A percentile compares a stretch with the other conserved stretches of the same genome.
phyloP scores from a whole-genome alignment of 1,284 basidiomycete genomes.

The Puccinia brachypodii region DNA sequence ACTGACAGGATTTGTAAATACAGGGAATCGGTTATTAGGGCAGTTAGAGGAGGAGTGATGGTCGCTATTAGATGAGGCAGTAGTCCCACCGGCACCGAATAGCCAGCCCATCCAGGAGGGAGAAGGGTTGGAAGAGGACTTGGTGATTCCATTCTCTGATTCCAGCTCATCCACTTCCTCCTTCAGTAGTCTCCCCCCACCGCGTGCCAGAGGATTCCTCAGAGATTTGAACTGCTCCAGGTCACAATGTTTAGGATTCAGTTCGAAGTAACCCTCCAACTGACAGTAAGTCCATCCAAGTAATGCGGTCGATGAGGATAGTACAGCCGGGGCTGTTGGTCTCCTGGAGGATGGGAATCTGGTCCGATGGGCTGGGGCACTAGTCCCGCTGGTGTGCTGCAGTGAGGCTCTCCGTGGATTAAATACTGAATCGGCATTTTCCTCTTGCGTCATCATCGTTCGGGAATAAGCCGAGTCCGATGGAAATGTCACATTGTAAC shows the following conservation, averaged over 20 bases:
- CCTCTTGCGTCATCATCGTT: no score
- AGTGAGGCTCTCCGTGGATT: not conserved
- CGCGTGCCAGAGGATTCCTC: not conserved
- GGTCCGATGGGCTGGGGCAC: not conserved
- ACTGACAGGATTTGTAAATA: constrained; percentile 74
- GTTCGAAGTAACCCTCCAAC: constrained; percentile 25
- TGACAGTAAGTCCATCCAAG: constrained; percentile 44
- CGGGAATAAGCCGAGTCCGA: no score
- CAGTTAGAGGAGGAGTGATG: not conserved
- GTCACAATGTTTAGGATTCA: not conserved
- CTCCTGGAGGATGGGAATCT: not conserved
- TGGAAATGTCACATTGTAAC: no score
- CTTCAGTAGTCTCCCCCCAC: constrained; percentile 14
- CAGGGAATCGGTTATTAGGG: constrained; percentile 66
- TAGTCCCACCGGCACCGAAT: not conserved
- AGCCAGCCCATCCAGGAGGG: constrained; percentile 30
- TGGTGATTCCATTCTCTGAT: not conserved
- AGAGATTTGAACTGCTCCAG: not conserved
- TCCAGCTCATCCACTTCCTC: not conserved
- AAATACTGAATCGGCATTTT: no score
- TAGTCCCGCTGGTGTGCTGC: not conserved
- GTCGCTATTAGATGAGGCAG: not conserved
- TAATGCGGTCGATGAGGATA: not conserved
- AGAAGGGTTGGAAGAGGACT: not conserved
- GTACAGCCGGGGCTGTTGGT: not conserved